Percentiles rank a stretch among this genome's conserved stretches.
These are phyloP conservation scores for Pseudisothecium myosuroides DNA, from an alignment of 225 moss, liverwort and hornwort species.

Conservation along the genomic window DNA sequence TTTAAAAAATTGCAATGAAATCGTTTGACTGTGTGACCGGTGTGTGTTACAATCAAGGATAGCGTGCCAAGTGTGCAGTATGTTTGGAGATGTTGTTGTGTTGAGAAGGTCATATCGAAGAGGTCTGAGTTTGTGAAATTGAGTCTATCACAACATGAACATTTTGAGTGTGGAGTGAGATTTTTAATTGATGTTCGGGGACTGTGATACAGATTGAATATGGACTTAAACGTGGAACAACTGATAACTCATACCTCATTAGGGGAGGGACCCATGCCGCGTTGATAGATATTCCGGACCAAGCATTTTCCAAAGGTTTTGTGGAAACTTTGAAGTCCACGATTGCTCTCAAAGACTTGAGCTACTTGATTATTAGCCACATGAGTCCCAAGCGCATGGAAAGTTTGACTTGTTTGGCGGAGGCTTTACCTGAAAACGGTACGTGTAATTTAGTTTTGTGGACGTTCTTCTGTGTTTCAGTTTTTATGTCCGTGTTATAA, in stretches of 20 bases:
- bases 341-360: conserved; percentile 45
- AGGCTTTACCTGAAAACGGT: conserved; percentile 60
- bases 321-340: conserved; percentile 35
- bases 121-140: neutral
- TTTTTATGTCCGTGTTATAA: neutral
- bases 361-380: conserved; percentile 68
- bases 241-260: conserved; percentile 85
- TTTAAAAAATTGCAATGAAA: neutral
- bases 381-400: conserved; percentile 82
- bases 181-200: neutral
- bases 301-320: conserved; percentile 64
- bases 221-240: conserved; percentile 78
- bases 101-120: neutral
- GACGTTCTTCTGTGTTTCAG: neutral
- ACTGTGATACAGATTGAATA: conserved; percentile 67
- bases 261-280: conserved; percentile 44
- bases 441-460: neutral
- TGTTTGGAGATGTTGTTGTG: neutral
- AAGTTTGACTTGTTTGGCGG: conserved; percentile 54
- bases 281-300: conserved; percentile 76
- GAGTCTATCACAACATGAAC: neutral
- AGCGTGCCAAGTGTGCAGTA: neutral
- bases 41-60: neutral
- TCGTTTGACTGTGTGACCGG: neutral
- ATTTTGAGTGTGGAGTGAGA: neutral